phyloP scores from a whole-genome alignment of 2,329 filamentous ascomycete species.

The Clarireedia paspali region DNA sequence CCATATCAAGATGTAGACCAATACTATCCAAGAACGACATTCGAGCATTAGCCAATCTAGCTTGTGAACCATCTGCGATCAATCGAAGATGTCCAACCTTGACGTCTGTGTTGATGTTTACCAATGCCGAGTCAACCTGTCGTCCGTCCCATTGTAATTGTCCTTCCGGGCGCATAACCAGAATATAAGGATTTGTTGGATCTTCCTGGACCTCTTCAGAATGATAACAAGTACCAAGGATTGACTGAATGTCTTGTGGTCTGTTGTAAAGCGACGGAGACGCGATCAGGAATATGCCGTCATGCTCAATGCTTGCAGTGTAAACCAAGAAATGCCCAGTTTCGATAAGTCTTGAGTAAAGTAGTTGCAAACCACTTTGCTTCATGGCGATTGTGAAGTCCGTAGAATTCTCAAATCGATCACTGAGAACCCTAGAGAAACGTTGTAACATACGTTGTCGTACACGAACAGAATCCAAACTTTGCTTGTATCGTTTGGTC shows the following conservation, averaged over 20 bases:
- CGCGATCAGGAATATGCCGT: slow-evolving; percentile 75
- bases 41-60: slow-evolving; percentile 71
- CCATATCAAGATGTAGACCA: slow-evolving; percentile 76
- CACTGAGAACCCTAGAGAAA: slow-evolving; percentile 82
- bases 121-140: slow-evolving; percentile 61
- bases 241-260: slow-evolving; percentile 73
- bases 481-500: slow-evolving; percentile 95
- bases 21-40: slow-evolving; percentile 69
- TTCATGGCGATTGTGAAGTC: slow-evolving; percentile 82
- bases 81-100: slow-evolving; percentile 81
- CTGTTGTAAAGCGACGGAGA: slow-evolving; percentile 71
- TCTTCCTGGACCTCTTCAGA: slow-evolving; percentile 66
- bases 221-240: slow-evolving; percentile 73
- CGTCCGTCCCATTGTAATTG: slow-evolving; percentile 75
- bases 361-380: slow-evolving; percentile 60
- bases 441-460: slow-evolving; percentile 94
- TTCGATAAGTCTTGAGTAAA: slow-evolving; percentile 73
- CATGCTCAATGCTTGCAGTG: slow-evolving; percentile 60
- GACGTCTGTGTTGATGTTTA: slow-evolving; percentile 75
- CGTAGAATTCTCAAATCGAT: slow-evolving; percentile 92
- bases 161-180: slow-evolving; percentile 78
- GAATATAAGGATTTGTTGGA: slow-evolving; percentile 70
- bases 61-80: slow-evolving; percentile 79
- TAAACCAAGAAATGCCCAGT: slow-evolving; percentile 85
- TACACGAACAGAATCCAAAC: slow-evolving; percentile 90